Base-by-base conservation (phyloP, 352 stramenopile genomes). In the Pythium pectinolyticum region DNA sequence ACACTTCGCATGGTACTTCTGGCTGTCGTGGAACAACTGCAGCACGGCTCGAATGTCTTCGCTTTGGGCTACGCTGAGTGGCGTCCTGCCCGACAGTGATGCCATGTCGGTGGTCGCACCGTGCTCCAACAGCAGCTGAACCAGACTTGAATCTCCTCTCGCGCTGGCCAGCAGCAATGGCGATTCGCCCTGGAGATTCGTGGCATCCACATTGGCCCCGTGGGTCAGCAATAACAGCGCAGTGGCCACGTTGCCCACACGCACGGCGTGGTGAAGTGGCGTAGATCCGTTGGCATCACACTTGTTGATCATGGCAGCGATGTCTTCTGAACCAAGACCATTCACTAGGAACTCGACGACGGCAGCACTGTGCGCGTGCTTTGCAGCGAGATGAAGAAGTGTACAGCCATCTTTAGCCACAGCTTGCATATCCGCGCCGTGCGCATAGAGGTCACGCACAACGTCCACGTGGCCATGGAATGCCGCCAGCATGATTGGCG, bases 401-500 rank as follows among this genome's bases (percentile, higher is more conserved):
- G 73, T 74, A 3, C 43, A 60, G 20, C 73, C 66, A 22, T 72
- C 63, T 8, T 52, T 57, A 28, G 50, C 40, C 4, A 63, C 55
- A 6, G 30, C 40, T 24, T 73, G 61, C 22, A 73, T 6, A 24
- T 71, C 64, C 27, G 66, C 73, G 24, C 73, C 71, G 28, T 82
- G 60, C 19, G 73, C 53, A 8, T 62, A 58, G n/a, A 86, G 58
- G 34, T 70, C 73, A 8, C 61, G 50, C 11, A 84, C 70, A 19
- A 82, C 48, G 25, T 67, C 61, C 11, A 80, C 40, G 35, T 75
- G 68, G 0, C 77, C 77, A 52, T 72, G 66, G 14, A 70, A 34
- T 14, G 69, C 74, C 3, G 77, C 77, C 14, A 83, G 61, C 63
- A 72, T 79, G 10, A 80, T 28, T 4, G 75, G 65, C 5, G 67